Percentiles rank a stretch among this genome's conserved stretches.
These are phyloP conservation scores for Aspergillus sp. DNA, from an alignment of 2,329 filamentous ascomycete species.

Conservation along the genomic window DNA sequence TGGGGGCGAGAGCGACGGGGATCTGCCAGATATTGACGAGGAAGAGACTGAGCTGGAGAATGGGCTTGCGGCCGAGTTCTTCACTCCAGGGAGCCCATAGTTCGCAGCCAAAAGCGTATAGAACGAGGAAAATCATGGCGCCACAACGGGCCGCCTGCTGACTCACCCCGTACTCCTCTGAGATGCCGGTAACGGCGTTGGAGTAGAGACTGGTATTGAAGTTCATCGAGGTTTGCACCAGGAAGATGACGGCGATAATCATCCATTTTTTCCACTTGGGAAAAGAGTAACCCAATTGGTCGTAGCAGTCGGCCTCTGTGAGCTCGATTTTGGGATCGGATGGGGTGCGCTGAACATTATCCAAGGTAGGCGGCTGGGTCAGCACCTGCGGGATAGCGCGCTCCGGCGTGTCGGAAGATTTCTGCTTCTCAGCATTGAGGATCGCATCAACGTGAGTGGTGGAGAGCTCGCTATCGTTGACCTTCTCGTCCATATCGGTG, in stretches of 20 bases:
- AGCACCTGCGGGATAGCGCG: no score
- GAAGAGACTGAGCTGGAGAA: constrained; percentile 64
- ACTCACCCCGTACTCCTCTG: constrained; percentile 59
- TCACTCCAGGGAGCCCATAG: constrained; percentile 84
- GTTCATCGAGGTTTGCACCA: constrained; percentile 69
- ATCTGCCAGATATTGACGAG: constrained; percentile 72
- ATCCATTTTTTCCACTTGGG: constrained; percentile 60
- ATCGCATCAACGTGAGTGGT: constrained; percentile 24
- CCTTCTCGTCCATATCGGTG: constrained; percentile 14
- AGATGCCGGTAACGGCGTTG: constrained; percentile 58
- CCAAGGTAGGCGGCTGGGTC: constrained; percentile 5
- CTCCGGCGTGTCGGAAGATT: neutral
- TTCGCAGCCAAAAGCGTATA: constrained; percentile 80
- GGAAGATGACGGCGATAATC: constrained; percentile 64
- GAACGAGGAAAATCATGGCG: constrained; percentile 68
- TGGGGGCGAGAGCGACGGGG: constrained; percentile 63
- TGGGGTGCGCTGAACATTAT: constrained; percentile 19
- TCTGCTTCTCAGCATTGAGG: constrained; percentile 6
- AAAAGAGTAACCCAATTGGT: constrained; percentile 57
- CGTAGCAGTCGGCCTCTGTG: constrained; percentile 54
- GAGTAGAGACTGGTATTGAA: constrained; percentile 70
- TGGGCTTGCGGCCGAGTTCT: constrained; percentile 67
- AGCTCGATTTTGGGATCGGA: constrained; percentile 28
- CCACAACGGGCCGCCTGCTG: constrained; percentile 62
- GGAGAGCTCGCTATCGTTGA: constrained; percentile 25